Evolutionary conservation across 495 filamentous ascomycete genomes (phyloP).

Genomic region (Xylaria telfairii): DNA sequence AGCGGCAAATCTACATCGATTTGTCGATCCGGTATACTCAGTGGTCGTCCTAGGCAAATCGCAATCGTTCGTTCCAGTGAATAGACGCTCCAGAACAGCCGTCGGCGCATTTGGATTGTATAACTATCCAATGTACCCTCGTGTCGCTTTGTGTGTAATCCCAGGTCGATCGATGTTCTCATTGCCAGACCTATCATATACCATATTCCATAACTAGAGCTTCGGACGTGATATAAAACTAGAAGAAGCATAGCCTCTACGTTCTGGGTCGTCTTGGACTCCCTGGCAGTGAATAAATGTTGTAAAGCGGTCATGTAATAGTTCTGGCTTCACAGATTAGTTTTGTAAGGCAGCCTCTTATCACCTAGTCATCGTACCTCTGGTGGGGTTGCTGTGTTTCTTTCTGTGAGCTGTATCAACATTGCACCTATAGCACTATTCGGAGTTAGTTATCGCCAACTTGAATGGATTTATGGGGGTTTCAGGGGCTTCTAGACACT

Average conservation of each 20-base stretch:
- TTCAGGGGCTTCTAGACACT: no score
- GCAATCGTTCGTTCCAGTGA: conserved; percentile 59
- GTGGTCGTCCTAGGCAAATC: conserved; percentile 58
- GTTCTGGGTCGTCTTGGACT: conserved; percentile 58
- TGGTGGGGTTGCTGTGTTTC: conserved; percentile 52
- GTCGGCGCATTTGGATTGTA: conserved; percentile 55
- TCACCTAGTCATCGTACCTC: conserved; percentile 34
- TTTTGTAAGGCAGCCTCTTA: neutral
- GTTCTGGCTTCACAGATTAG: conserved; percentile 33
- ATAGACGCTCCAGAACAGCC: conserved; percentile 62
- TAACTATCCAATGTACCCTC: conserved; percentile 54
- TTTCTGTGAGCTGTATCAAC: conserved; percentile 55
- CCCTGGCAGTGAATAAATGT: conserved; percentile 57
- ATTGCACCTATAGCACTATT: conserved; percentile 60
- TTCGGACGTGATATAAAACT: conserved; percentile 59
- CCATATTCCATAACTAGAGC: conserved; percentile 61
- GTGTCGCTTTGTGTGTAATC: conserved; percentile 57
- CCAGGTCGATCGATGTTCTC: conserved; percentile 61
- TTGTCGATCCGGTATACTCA: conserved; percentile 59
- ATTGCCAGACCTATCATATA: conserved; percentile 64
- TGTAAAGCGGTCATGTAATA: conserved; percentile 58
- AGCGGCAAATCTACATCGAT: conserved; percentile 59
- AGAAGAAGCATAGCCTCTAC: conserved; percentile 63
- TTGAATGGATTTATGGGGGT: no score
- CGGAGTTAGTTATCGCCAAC: no score